Conservation (phyloP, 345 rosid species). For the Odontarrhena argentea region DNA sequence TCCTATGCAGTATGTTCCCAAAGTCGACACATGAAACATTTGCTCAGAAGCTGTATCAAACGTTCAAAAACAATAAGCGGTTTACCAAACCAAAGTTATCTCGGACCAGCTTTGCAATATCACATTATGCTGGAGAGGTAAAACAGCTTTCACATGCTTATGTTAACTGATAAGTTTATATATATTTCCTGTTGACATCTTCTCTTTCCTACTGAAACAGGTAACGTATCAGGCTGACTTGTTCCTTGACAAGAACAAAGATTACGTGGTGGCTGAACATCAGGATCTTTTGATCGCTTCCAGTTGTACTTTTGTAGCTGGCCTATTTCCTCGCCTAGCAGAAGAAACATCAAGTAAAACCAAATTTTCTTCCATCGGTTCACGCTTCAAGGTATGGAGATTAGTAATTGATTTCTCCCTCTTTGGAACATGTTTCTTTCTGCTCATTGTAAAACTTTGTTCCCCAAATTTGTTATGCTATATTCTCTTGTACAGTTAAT, state of each 20-base stretch:
- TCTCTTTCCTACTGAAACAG: constrained; percentile 48
- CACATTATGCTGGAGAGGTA: constrained; percentile 99
- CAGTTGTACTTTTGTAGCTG: constrained; percentile 70
- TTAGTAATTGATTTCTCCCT: background rate
- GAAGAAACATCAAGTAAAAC: constrained; percentile 95
- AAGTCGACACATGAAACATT: constrained; percentile 99
- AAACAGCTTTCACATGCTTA: constrained; percentile 29
- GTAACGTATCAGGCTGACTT: constrained; percentile 87
- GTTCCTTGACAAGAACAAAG: constrained; percentile 99
- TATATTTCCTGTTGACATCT: constrained; percentile 25
- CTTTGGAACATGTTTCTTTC: constrained; percentile 13
- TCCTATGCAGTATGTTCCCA: constrained; percentile 85
- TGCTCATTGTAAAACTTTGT: constrained; percentile 15
- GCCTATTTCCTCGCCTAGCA: constrained; percentile 82
- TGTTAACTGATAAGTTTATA: constrained; percentile 12
- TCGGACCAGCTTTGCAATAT: constrained; percentile 89
- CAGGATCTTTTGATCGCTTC: constrained; percentile 89
- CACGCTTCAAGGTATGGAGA: constrained; percentile 85
- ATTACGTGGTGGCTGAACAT: constrained; percentile 99
- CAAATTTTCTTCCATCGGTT: constrained; percentile 96
- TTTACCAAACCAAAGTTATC: constrained; percentile 98
- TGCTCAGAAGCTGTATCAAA: constrained; percentile 97
- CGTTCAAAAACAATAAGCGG: constrained; percentile 91
- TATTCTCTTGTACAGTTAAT: constrained; percentile 10
- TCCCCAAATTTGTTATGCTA: background rate